Conservation (phyloP, 768 basidiomycete species). For the Artomyces pyxidatus region DNA sequence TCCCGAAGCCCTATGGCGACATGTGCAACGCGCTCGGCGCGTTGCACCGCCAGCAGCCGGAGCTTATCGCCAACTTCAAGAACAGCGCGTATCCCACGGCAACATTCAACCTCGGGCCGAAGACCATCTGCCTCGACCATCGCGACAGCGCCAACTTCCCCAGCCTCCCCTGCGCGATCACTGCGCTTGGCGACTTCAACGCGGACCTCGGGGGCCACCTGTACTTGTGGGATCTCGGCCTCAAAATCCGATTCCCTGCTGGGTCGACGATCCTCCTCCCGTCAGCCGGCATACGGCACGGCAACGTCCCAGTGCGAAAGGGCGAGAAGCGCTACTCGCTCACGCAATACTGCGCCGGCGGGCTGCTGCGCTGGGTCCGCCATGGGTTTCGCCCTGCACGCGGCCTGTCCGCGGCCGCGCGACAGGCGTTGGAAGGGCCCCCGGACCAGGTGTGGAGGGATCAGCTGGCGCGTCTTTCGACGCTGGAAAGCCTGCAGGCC, state of each 20-base stretch:
- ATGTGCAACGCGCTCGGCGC: neutral
- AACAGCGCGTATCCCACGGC: constrained; percentile 12
- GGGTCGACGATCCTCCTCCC: constrained; percentile 16
- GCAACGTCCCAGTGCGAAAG: constrained; percentile 12
- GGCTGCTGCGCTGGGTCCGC: constrained; percentile 6
- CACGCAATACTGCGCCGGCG: constrained; percentile 9
- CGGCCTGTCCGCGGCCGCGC: neutral
- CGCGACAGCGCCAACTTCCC: constrained; percentile 8
- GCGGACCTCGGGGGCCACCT: constrained; percentile 13
- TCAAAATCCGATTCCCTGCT: constrained; percentile 16
- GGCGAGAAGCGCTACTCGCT: constrained; percentile 5
- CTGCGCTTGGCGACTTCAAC: constrained; percentile 13
- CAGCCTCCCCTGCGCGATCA: constrained; percentile 12
- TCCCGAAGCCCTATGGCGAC: neutral
- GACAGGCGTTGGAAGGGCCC: neutral
- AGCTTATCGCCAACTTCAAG: constrained; percentile 9
- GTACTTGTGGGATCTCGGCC: constrained; percentile 11
- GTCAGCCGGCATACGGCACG: constrained; percentile 14
- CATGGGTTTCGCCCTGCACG: constrained; percentile 1
- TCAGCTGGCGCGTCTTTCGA: neutral
- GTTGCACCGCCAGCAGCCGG: neutral
- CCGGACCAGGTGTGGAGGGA: neutral
- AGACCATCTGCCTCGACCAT: constrained; percentile 6
- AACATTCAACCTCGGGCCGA: constrained; percentile 15
- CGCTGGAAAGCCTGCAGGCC: neutral